Evolutionary conservation across 305 asterid species (phyloP).

Genomic region (Euphrasia arctica): DNA sequence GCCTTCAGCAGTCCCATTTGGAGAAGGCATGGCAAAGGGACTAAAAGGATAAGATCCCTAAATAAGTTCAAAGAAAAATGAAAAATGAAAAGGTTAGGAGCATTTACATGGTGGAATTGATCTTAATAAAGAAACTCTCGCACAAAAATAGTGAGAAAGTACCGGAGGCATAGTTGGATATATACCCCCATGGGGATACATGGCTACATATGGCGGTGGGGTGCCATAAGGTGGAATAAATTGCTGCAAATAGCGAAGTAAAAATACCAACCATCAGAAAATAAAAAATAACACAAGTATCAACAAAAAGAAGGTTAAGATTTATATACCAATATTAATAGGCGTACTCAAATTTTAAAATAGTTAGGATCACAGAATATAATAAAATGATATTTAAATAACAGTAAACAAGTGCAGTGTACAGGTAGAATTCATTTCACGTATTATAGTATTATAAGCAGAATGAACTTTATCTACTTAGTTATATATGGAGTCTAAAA

Average conservation of each 20-base stretch:
- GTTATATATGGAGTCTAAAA: slow-evolving; percentile 14
- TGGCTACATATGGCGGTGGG: slow-evolving; percentile 93
- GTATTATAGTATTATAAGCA: not conserved
- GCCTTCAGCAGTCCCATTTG: slow-evolving; percentile 80
- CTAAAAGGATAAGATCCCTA: slow-evolving; percentile 96
- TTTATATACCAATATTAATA: slow-evolving; percentile 11
- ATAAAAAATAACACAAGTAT: not conserved
- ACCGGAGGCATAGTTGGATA: slow-evolving; percentile 96
- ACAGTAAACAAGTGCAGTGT: not conserved
- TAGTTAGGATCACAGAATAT: not conserved
- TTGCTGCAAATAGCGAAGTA: slow-evolving; percentile 49
- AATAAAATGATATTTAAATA: not conserved
- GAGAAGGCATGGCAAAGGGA: slow-evolving; percentile 85
- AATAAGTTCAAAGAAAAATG: slow-evolving; percentile 20
- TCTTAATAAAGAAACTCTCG: not conserved
- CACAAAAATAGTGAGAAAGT: slow-evolving; percentile 25
- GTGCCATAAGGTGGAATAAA: slow-evolving; percentile 90
- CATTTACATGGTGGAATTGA: slow-evolving; percentile 10
- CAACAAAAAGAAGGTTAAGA: not conserved
- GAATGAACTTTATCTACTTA: slow-evolving; percentile 10
- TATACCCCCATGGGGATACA: slow-evolving; percentile 93
- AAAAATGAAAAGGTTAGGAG: slow-evolving; percentile 23
- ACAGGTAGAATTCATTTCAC: slow-evolving; percentile 1
- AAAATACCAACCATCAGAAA: slow-evolving; percentile 15
- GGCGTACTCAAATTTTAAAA: not conserved